Conservation (phyloP, 257 asterid species). For the Gentiana macrophylla region DNA sequence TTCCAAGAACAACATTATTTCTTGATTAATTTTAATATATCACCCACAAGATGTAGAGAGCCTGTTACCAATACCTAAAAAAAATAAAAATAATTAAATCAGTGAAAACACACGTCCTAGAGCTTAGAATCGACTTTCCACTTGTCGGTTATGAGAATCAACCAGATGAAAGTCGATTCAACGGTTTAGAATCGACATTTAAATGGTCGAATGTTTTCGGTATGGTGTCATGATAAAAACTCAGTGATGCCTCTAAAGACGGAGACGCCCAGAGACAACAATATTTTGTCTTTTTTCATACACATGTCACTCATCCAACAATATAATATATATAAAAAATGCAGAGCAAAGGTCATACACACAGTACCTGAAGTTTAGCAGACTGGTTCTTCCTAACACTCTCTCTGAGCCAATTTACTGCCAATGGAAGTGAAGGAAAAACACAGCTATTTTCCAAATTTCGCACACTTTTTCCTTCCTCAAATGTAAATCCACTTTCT, state of each 20-base stretch:
- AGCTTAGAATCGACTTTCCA: too few species aligned
- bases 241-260: too few species aligned
- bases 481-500: slow-evolving; percentile 32
- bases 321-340: background rate
- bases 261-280: background rate
- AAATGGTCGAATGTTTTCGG: too few species aligned
- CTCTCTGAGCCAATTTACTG: slow-evolving; percentile 88
- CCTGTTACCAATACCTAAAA: slow-evolving; percentile 73
- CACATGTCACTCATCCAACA: background rate
- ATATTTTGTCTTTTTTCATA: background rate
- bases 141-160: too few species aligned
- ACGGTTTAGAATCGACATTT: too few species aligned
- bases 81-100: slow-evolving; percentile 1
- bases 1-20: slow-evolving; percentile 23
- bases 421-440: slow-evolving; percentile 76
- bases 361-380: slow-evolving; percentile 62
- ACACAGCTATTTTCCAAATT: slow-evolving; percentile 57
- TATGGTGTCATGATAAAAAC: too few species aligned
- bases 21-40: slow-evolving; percentile 62
- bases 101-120: background rate
- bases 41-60: slow-evolving; percentile 68
- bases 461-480: slow-evolving; percentile 30
- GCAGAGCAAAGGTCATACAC: background rate
- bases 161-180: too few species aligned
- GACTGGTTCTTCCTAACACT: slow-evolving; percentile 48